These are phyloP conservation scores for Whalleya microplaca DNA, from an alignment of 2,329 filamentous ascomycete species.

Conservation along the genomic window DNA sequence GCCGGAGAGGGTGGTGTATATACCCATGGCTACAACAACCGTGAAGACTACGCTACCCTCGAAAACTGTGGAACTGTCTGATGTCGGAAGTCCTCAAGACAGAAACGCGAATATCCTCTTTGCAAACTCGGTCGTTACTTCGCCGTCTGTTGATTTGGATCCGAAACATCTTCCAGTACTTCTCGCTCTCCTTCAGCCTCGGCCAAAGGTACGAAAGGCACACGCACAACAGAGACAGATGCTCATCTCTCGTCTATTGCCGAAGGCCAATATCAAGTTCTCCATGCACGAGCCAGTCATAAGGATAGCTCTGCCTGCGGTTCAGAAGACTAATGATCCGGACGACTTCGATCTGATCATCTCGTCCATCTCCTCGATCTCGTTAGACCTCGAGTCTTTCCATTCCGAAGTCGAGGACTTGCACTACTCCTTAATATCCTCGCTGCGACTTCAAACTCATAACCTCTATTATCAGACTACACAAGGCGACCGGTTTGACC, in stretches of 20 bases:
- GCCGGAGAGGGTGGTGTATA: constrained; percentile 84
- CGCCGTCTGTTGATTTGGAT: constrained; percentile 90
- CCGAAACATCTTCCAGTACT: constrained; percentile 89
- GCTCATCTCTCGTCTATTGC: constrained; percentile 86
- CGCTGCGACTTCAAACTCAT: constrained; percentile 82
- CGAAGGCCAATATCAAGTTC: constrained; percentile 92
- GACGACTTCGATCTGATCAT: constrained; percentile 96
- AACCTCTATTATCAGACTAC: constrained; percentile 94
- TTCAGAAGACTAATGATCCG: constrained; percentile 64
- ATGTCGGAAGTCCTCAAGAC: constrained; percentile 74
- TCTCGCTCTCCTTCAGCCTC: constrained; percentile 71
- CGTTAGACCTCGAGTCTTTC: constrained; percentile 92
- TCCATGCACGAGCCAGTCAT: constrained; percentile 96
- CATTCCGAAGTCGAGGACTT: constrained; percentile 83
- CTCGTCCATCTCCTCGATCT: constrained; percentile 91
- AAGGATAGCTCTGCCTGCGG: constrained; percentile 82
- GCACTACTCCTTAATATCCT: constrained; percentile 84
- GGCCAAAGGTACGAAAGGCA: constrained; percentile 45
- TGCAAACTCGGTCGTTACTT: constrained; percentile 94
- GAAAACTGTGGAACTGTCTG: constrained; percentile 83
- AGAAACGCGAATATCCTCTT: constrained; percentile 96
- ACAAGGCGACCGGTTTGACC: constrained; percentile 78
- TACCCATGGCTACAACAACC: constrained; percentile 96
- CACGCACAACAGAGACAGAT: constrained; percentile 60
- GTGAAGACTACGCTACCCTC: constrained; percentile 93